Evolutionary conservation across 306 rosid species (phyloP).

Genomic region (Sechiopsis laciniata): DNA sequence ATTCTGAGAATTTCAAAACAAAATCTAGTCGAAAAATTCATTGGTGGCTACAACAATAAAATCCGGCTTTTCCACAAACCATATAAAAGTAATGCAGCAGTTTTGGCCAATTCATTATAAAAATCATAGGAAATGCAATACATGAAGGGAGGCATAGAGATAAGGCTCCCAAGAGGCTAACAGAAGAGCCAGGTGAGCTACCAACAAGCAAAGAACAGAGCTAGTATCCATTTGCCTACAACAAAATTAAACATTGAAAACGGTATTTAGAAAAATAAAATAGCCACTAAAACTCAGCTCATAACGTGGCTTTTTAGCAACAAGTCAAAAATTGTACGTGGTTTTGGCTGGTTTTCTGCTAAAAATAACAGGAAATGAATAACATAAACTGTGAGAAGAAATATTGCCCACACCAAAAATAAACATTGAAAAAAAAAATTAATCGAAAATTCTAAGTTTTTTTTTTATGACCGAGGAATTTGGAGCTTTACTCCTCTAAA

Average conservation of each 20-base stretch:
- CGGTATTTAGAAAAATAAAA: background rate
- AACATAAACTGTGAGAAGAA: background rate
- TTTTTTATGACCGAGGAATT: too few species aligned
- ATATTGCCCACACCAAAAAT: background rate
- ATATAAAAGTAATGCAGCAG: background rate
- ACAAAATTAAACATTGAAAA: constrained; percentile 9
- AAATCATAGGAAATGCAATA: background rate
- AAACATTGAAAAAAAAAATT: background rate
- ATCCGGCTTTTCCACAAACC: background rate
- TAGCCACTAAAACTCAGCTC: background rate
- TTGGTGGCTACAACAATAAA: background rate
- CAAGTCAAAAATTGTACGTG: background rate
- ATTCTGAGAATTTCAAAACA: background rate
- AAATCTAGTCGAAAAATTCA: background rate
- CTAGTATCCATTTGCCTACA: too few species aligned
- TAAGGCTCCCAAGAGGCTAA: too few species aligned
- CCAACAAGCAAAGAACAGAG: too few species aligned
- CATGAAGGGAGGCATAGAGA: too few species aligned
- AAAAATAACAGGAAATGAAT: background rate
- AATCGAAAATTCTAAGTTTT: background rate
- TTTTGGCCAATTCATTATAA: background rate
- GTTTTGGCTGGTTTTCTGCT: background rate
- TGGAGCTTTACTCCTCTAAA: too few species aligned
- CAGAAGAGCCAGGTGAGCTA: too few species aligned
- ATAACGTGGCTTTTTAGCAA: background rate